Evolutionary conservation across 2,329 filamentous ascomycete species (phyloP).

Genomic region (Didymellaceae sp.): DNA sequence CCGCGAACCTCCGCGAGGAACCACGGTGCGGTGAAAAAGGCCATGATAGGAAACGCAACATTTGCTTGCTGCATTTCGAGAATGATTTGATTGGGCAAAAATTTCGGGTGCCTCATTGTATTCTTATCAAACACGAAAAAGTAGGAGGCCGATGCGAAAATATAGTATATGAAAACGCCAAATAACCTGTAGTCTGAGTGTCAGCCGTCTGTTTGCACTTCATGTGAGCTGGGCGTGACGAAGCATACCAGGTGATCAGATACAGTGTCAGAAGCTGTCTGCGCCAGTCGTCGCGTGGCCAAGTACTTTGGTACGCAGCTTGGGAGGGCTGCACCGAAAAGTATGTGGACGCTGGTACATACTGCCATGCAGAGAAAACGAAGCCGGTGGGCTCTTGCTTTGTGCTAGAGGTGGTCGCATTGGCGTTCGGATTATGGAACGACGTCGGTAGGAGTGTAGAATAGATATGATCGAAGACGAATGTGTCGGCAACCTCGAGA

Average conservation of each 20-base stretch:
- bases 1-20: conserved; percentile 86
- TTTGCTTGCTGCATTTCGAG: conserved; percentile 85
- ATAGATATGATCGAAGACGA: conserved; percentile 80
- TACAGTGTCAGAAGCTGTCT: conserved; percentile 80
- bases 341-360: conserved; percentile 74
- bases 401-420: conserved; percentile 63
- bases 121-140: conserved; percentile 89
- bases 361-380: conserved; percentile 60
- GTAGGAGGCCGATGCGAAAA: conserved; percentile 84
- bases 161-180: conserved; percentile 82
- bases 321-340: conserved; percentile 73
- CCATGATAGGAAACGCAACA: conserved; percentile 79
- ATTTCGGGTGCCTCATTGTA: conserved; percentile 88
- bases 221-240: not conserved
- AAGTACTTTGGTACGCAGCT: conserved; percentile 79
- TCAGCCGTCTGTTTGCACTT: conserved; percentile 14
- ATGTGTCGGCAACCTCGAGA: conserved; percentile 83
- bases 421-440: conserved; percentile 58
- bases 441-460: conserved; percentile 68
- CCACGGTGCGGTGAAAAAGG: conserved; percentile 78
- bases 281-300: conserved; percentile 76
- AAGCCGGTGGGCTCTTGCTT: conserved; percentile 47
- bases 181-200: conserved; percentile 72
- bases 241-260: conserved; percentile 78
- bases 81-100: conserved; percentile 89